phyloP scores from a whole-genome alignment of 2,329 filamentous ascomycete species.

The Aspergillus puulaauensis region DNA sequence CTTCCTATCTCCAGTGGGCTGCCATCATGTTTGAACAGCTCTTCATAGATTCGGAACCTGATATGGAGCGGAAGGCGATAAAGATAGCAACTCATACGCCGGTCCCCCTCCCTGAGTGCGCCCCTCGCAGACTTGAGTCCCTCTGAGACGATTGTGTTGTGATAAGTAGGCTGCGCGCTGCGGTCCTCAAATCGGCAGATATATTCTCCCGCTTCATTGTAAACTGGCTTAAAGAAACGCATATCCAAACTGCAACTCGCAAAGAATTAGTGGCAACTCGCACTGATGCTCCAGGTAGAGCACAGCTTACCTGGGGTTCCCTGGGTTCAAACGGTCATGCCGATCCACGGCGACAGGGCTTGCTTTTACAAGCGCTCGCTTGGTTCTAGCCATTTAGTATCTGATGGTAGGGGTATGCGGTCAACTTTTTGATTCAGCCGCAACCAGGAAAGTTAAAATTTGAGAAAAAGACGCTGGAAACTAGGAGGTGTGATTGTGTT shows the following conservation, averaged over 20 bases:
- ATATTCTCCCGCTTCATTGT: background rate
- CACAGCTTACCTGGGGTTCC: slow-evolving; percentile 10
- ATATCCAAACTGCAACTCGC: slow-evolving; percentile 5
- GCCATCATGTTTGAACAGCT: slow-evolving; percentile 11
- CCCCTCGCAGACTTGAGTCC: slow-evolving; percentile 8
- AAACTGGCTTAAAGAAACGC: slow-evolving; percentile 12
- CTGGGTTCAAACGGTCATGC: slow-evolving; percentile 8
- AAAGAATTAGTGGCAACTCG: background rate
- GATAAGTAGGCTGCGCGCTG: slow-evolving; percentile 6
- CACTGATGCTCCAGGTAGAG: background rate
- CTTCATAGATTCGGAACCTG: slow-evolving; percentile 14
- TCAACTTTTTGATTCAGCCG: background rate
- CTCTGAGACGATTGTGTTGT: slow-evolving; percentile 6
- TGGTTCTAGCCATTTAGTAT: background rate
- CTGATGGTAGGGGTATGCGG: background rate
- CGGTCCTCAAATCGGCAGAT: slow-evolving; percentile 3
- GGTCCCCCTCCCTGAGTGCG: slow-evolving; percentile 1
- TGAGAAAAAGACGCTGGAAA: background rate
- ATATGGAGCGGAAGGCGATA: slow-evolving; percentile 16
- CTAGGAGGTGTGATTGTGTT: background rate
- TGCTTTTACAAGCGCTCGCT: background rate
- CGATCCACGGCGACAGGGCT: background rate
- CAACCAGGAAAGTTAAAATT: background rate
- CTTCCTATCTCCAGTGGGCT: slow-evolving; percentile 15
- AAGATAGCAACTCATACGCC: slow-evolving; percentile 12